phyloP scores from a whole-genome alignment of 768 basidiomycete genomes.

The Boletus rubroflammeus region DNA sequence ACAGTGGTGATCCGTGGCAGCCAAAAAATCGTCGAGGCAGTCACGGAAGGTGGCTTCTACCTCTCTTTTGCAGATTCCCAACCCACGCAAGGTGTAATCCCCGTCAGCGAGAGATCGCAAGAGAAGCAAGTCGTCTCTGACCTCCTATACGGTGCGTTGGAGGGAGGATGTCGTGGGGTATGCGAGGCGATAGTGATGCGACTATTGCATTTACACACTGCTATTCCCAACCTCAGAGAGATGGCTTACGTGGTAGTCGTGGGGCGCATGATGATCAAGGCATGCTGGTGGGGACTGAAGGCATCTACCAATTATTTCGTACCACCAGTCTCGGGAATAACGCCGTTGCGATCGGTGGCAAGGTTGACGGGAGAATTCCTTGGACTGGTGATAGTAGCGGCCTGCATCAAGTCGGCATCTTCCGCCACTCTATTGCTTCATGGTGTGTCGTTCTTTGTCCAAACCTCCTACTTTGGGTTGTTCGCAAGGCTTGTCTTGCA shows the following conservation, averaged over 20 bases:
- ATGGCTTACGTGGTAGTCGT: neutral
- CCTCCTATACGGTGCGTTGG: conserved; percentile 5
- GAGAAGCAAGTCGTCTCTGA: conserved; percentile 9
- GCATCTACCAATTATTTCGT: conserved; percentile 5
- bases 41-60: conserved; percentile 21
- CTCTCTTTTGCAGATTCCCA: conserved; percentile 9
- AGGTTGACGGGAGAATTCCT: conserved; percentile 10
- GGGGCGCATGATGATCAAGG: conserved; percentile 4
- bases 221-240: conserved; percentile 8
- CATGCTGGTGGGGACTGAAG: conserved; percentile 12
- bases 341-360: conserved; percentile 7
- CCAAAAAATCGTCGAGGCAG: conserved; percentile 14
- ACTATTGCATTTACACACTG: conserved; percentile 5
- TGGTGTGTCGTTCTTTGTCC: conserved; percentile 10
- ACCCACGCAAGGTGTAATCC: neutral
- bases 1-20: conserved; percentile 13
- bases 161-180: conserved; percentile 14
- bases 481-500: conserved; percentile 12
- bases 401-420: conserved; percentile 1
- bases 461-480: conserved; percentile 16
- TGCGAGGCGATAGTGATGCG: conserved; percentile 16
- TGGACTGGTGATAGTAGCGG: conserved; percentile 5
- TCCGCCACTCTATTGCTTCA: conserved; percentile 5
- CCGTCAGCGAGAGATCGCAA: neutral
- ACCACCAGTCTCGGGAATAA: neutral